Evolutionary conservation across 2,329 filamentous ascomycete genomes (phyloP), one percentile per base, ranked within the genome.

Genomic region (Elsinoe australis): DNA sequence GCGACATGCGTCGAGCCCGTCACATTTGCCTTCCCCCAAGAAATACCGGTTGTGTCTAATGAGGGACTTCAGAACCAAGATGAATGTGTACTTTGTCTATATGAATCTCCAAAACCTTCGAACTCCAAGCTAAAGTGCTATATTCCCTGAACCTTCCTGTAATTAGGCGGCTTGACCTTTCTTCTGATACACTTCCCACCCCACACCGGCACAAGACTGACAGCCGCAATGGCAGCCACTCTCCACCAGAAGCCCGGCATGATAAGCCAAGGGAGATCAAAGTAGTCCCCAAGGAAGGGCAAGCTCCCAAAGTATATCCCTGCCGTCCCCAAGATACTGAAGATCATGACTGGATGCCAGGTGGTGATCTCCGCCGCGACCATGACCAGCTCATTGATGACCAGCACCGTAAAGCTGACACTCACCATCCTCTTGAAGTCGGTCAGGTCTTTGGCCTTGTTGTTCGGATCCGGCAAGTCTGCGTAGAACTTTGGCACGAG

Each of bases 331-430:
- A 95, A 60, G 52, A 96, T 84, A 55, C 77, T 83, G 45, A 86
- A 70, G 48, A 94, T 82, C 89, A 96, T 96, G 53, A 90, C 74
- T 31, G 84, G 84, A 65, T 96, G 92, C 92, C 92, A 98, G 0
- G 92, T 98, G 3, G 87, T 95, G 58, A 98, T 86, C 63, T 95
- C 86, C 51, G 94, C 87, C 3, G 89, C 90, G 2, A 96, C 92
- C 94, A 98, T 98, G 58, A 94, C 78, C 51, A 98, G 76, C 64
- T 98, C 92, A 64, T 96, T 98, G 53, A 96, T 71, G 4, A 98
- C 81, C 2, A 98, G 78, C 0, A 88, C 87, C 0, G 90, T 94
- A 63, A 95, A 98, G 50, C 83, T 88, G 36, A 98, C 86, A 18
- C 85, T 80, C 48, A 96, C 86, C 82, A 98, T 94, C 51, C 62